phyloP scores from a whole-genome alignment of 2,329 filamentous ascomycete genomes.

The Graphium sp. region DNA sequence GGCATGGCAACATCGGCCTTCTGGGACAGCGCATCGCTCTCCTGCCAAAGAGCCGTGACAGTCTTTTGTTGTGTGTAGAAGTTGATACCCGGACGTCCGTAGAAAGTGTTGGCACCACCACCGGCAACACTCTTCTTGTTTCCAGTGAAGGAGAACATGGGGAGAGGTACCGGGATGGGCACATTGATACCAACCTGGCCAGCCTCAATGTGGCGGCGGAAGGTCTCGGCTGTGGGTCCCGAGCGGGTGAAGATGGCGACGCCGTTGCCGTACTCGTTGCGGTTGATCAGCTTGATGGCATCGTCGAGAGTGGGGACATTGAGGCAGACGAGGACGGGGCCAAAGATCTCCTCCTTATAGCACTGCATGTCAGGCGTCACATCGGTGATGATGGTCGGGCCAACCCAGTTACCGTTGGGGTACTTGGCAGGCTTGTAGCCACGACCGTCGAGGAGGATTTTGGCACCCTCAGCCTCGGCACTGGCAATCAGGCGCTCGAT shows the following conservation, averaged over 20 bases:
- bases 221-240: slow-evolving; percentile 59
- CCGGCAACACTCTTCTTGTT: slow-evolving; percentile 87
- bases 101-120: slow-evolving; percentile 85
- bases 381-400: slow-evolving; percentile 67
- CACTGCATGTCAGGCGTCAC: slow-evolving; percentile 70
- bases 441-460: slow-evolving; percentile 65
- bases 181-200: slow-evolving; percentile 80
- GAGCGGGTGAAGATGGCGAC: slow-evolving; percentile 71
- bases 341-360: slow-evolving; percentile 77
- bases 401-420: slow-evolving; percentile 60
- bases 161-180: slow-evolving; percentile 55
- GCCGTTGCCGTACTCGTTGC: slow-evolving; percentile 76
- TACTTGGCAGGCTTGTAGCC: slow-evolving; percentile 62
- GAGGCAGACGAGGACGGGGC: slow-evolving; percentile 67
- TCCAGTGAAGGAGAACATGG: slow-evolving; percentile 57
- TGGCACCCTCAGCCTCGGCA: slow-evolving; percentile 67
- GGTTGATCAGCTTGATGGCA: slow-evolving; percentile 67
- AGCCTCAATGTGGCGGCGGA: slow-evolving; percentile 68
- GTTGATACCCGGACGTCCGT: slow-evolving; percentile 78
- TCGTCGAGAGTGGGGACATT: slow-evolving; percentile 65
- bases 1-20: slow-evolving; percentile 89
- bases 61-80: slow-evolving; percentile 99
- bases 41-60: slow-evolving; percentile 71
- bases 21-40: slow-evolving; percentile 44
- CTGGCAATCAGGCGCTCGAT: slow-evolving; percentile 62